Percentiles rank a stretch among this genome's conserved stretches.
These are phyloP conservation scores for Elaeis guineensis DNA, from an alignment of 176 grass and related monocot species.

Conservation along the genomic window DNA sequence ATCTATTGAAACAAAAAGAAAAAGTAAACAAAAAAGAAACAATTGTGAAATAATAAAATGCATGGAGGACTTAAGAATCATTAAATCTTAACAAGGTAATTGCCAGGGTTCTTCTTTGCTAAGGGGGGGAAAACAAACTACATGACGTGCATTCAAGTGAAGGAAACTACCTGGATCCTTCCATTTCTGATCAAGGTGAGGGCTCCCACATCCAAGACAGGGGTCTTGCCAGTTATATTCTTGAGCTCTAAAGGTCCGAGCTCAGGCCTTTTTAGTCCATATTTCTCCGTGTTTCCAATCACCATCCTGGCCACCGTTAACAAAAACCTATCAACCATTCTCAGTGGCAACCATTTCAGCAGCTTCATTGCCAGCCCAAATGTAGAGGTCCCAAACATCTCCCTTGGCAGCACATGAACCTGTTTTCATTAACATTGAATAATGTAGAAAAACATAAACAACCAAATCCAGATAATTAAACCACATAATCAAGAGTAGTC, in stretches of 20 bases:
- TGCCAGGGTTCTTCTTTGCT: too few species aligned
- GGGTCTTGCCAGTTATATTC: conserved; percentile 73
- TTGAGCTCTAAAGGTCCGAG: conserved; percentile 82
- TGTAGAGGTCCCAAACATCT: conserved; percentile 69
- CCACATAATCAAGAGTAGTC: too few species aligned
- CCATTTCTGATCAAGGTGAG: conserved; percentile 72
- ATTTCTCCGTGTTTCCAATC: conserved; percentile 61
- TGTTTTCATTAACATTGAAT: conserved; percentile 4
- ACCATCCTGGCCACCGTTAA: conserved; percentile 39
- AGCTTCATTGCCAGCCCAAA: conserved; percentile 67
- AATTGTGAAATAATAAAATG: too few species aligned
- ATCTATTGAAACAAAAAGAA: not conserved
- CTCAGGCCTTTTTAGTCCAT: conserved; percentile 75
- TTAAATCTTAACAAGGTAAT: too few species aligned
- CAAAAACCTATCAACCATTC: conserved; percentile 60
- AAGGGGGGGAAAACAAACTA: not conserved
- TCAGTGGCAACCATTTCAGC: conserved; percentile 58
- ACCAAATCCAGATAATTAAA: too few species aligned
- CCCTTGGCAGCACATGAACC: conserved; percentile 90
- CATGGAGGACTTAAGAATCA: too few species aligned
- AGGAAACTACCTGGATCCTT: conserved; percentile 50
- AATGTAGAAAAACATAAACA: too few species aligned
- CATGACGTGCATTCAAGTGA: too few species aligned
- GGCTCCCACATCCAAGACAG: conserved; percentile 86
- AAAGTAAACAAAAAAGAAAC: too few species aligned